Conservation (phyloP, 2,329 filamentous ascomycete species). For the Amauroascus verrucosus region DNA sequence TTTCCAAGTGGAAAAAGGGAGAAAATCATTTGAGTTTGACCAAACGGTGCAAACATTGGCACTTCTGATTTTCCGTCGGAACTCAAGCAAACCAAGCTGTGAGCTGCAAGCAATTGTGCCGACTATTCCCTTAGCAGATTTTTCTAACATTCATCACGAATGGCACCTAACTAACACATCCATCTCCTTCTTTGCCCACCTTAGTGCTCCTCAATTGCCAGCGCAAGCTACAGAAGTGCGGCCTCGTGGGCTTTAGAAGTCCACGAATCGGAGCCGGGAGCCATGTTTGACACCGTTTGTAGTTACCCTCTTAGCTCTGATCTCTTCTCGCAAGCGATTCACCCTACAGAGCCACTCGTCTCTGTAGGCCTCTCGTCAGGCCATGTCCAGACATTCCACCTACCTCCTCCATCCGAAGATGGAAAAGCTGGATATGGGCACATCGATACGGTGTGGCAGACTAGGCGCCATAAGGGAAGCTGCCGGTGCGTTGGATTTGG, state of each 20-base stretch:
- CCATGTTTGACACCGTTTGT: conserved; percentile 86
- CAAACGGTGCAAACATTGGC: conserved; percentile 9
- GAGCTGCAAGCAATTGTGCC: neutral
- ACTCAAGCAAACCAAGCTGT: neutral
- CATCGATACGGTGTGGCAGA: conserved; percentile 77
- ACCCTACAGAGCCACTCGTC: conserved; percentile 73
- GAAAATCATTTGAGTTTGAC: neutral
- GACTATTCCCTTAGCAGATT: neutral
- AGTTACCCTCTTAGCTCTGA: conserved; percentile 76
- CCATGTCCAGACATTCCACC: conserved; percentile 72
- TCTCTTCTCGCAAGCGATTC: conserved; percentile 77
- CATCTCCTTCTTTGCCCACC: neutral
- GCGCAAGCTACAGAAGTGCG: neutral
- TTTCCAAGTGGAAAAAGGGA: neutral
- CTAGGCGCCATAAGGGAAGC: conserved; percentile 84
- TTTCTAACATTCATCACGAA: neutral
- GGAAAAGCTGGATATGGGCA: conserved; percentile 56
- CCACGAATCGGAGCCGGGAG: neutral
- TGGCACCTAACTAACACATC: neutral
- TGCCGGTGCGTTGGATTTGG: conserved; percentile 73
- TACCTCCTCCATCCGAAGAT: conserved; percentile 48
- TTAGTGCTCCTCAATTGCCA: neutral
- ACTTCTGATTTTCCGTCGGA: neutral
- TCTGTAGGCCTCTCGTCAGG: conserved; percentile 76
- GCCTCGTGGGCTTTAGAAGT: neutral